Evolutionary conservation across 2,329 filamentous ascomycete genomes (phyloP), one percentile per base, ranked within the genome.

Genomic region (Lithohypha guttulata): DNA sequence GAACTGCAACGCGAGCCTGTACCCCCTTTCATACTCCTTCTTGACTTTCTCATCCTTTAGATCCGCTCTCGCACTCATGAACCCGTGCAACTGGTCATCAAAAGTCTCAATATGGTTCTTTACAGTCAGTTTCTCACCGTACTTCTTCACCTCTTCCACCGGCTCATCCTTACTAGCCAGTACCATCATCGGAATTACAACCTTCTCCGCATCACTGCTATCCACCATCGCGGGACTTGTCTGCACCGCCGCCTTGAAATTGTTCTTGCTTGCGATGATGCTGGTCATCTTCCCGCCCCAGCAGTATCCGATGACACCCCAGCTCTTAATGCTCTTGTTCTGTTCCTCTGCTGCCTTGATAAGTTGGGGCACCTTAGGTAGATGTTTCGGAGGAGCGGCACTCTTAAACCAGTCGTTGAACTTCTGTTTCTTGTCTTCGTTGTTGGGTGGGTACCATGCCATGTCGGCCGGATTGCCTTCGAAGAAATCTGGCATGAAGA

Each of bases 401-500:
- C 64, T 71, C 42, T 65, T 51, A 62, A 77, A 77, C 63, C 75
- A 78, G 42, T 72, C 58, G 44, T 70, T 69, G 10, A 78, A 63
- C 54, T 75, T 75, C 59, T 72, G 52, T 47, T 68, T 66, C 59
- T 78, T 73, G 42, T 78, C 75, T 27, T 75, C 63, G 45, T 62
- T 76, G 54, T 73, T 64, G n/a, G 73, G 72, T 0, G 73, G 72
- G 56, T 73, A 76, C 71, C 71, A 76, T 36, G 62, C 63, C 51
- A 77, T 73, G 49, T 73, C 70, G 44, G 69, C 75, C 5, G 30
- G 81, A 49, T 74, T 69, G 57, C 84, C 86, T 43, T 82, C 72
- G 66, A 94, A 93, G 71, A 84, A 89, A 63, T 95, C 87, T 19
- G 87, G 87, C 47, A 94, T 87, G 63, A 87, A 86, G 50, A 94